A percentile compares a stretch with the other conserved stretches of the same genome.
phyloP scores from a whole-genome alignment of 495 filamentous ascomycete species.

The Penicillium nucicola region DNA sequence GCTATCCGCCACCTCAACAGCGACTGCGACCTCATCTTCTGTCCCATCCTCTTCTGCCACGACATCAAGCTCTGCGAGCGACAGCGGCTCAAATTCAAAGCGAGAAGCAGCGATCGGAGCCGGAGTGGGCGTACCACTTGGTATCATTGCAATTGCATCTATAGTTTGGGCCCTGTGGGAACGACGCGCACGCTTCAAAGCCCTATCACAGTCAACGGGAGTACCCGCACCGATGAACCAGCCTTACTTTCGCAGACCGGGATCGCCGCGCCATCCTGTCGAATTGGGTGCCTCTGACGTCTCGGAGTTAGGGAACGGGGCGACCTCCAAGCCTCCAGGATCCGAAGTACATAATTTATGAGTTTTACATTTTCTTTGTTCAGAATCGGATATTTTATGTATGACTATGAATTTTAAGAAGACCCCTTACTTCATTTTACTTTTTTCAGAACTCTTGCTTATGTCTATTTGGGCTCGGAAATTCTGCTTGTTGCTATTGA shows the following conservation, averaged over 20 bases:
- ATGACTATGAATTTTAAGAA: too few species aligned
- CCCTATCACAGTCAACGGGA: neutral
- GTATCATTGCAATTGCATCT: constrained; percentile 20
- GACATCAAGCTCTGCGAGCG: neutral
- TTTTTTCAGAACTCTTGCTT: too few species aligned
- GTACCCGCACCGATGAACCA: neutral
- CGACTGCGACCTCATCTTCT: neutral
- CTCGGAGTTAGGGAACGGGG: neutral
- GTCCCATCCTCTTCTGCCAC: neutral
- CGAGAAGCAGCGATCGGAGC: constrained; percentile 8
- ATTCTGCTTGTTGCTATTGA: too few species aligned
- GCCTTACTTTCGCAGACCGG: neutral
- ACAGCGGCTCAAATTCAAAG: neutral
- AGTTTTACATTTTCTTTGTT: too few species aligned
- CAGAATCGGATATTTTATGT: too few species aligned
- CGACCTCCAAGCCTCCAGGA: too few species aligned
- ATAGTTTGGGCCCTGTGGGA: constrained; percentile 17
- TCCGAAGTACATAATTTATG: too few species aligned
- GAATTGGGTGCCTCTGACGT: neutral
- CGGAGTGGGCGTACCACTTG: constrained; percentile 10
- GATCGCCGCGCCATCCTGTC: neutral
- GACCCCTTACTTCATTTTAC: too few species aligned
- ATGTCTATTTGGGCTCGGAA: too few species aligned
- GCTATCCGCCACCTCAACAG: neutral
- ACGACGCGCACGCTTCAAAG: constrained; percentile 1